A percentile compares a stretch with the other conserved stretches of the same genome.
Evolutionary conservation across 176 grass and related monocot genomes (phyloP).

Genomic region (Neostapfia colusana): DNA sequence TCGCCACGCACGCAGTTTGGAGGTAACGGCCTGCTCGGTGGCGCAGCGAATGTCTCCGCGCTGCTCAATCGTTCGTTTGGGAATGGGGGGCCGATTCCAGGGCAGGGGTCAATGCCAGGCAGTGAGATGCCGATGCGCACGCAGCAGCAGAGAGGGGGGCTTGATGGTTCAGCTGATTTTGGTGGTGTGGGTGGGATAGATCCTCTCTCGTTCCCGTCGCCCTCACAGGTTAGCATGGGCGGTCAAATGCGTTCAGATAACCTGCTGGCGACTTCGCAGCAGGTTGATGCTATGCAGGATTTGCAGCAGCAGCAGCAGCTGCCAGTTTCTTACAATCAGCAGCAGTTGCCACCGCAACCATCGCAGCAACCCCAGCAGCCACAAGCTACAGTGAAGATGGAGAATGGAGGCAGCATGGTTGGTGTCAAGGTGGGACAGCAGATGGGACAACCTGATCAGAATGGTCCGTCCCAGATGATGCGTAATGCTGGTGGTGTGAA

Average conservation of each 20-base stretch:
- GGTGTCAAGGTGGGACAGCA: slow-evolving; percentile 73
- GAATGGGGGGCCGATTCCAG: slow-evolving; percentile 44
- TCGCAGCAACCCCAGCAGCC: slow-evolving; percentile 50
- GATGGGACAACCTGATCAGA: slow-evolving; percentile 63
- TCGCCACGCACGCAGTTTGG: slow-evolving; percentile 71
- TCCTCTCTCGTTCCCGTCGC: slow-evolving; percentile 61
- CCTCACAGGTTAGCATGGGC: slow-evolving; percentile 49
- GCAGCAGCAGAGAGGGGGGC: slow-evolving; percentile 52
- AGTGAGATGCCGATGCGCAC: slow-evolving; percentile 40
- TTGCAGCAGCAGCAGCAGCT: slow-evolving; percentile 55
- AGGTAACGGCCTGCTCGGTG: slow-evolving; percentile 65
- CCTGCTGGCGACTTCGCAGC: slow-evolving; percentile 50
- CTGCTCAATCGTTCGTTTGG: slow-evolving; percentile 68
- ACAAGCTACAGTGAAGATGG: slow-evolving; percentile 68
- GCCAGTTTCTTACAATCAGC: slow-evolving; percentile 67
- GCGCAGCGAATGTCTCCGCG: slow-evolving; percentile 60
- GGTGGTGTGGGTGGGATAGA: slow-evolving; percentile 41
- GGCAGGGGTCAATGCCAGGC: slow-evolving; percentile 45
- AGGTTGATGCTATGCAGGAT: slow-evolving; percentile 58
- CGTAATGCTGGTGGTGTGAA: slow-evolving; percentile 43
- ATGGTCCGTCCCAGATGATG: slow-evolving; percentile 51
- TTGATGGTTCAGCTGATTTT: slow-evolving; percentile 50
- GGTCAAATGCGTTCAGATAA: slow-evolving; percentile 56
- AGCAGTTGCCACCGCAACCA: slow-evolving; percentile 50
- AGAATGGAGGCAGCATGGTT: slow-evolving; percentile 55